Percentiles rank a stretch among this genome's conserved stretches.
These are phyloP conservation scores for Diaporthe longicolla DNA, from an alignment of 2,329 filamentous ascomycete species.

Conservation along the genomic window DNA sequence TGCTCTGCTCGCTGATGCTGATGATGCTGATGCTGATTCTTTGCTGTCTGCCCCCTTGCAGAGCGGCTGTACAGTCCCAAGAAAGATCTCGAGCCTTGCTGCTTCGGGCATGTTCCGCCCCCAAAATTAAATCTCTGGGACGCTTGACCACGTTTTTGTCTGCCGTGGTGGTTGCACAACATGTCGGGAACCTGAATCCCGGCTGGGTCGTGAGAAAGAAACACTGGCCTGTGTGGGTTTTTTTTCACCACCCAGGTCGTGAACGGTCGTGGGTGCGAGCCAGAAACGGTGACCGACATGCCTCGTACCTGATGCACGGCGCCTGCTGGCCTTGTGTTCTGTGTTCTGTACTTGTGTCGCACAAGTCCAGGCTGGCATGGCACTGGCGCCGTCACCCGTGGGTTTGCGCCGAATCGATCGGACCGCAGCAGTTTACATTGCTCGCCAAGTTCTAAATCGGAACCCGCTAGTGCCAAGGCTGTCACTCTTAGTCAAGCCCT, in stretches of 20 bases:
- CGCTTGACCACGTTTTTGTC: constrained; percentile 33
- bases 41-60: constrained; percentile 31
- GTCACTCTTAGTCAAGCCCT: constrained; percentile 2
- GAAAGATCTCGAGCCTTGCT: constrained; percentile 20
- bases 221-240: neutral
- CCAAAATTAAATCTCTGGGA: constrained; percentile 14
- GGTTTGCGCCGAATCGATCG: constrained; percentile 15
- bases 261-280: constrained; percentile 5
- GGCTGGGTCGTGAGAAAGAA: constrained; percentile 4
- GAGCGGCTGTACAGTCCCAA: constrained; percentile 26
- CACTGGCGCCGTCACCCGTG: neutral
- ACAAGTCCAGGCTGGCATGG: neutral
- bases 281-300: constrained; percentile 27
- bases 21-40: constrained; percentile 22
- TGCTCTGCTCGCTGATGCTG: constrained; percentile 18
- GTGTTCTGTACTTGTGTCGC: neutral
- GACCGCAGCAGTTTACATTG: neutral
- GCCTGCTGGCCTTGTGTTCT: no score
- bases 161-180: constrained; percentile 35
- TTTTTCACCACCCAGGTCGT: neutral
- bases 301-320: neutral
- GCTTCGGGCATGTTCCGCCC: constrained; percentile 29
- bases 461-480: constrained; percentile 31
- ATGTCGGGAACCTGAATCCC: constrained; percentile 24
- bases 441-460: constrained; percentile 13